Percentiles rank a stretch among this genome's conserved stretches.
Evolutionary conservation across 306 rosid genomes (phyloP).

Genomic region (Vigna mungo): DNA sequence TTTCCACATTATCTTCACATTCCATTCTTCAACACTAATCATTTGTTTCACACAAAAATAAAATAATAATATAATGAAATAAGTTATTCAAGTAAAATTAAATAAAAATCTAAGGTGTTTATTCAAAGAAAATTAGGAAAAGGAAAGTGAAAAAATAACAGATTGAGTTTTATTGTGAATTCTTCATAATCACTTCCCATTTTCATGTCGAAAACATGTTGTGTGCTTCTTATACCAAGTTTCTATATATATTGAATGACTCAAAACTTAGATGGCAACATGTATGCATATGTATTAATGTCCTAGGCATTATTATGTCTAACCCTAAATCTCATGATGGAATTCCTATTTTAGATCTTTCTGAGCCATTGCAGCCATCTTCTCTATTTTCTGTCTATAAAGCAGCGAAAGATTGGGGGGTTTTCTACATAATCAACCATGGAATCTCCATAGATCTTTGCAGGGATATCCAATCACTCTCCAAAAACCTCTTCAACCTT

Average conservation of each 20-base stretch:
- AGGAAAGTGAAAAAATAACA: too few species aligned
- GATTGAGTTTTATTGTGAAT: too few species aligned
- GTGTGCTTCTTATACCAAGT: constrained; percentile 32
- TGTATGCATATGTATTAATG: constrained; percentile 39
- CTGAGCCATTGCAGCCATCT: constrained; percentile 61
- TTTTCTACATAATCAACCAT: constrained; percentile 84
- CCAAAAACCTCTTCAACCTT: constrained; percentile 65
- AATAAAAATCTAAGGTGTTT: too few species aligned
- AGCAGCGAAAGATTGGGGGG: constrained; percentile 80
- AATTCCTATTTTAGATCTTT: constrained; percentile 79
- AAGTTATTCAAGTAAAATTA: too few species aligned
- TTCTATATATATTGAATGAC: constrained; percentile 41
- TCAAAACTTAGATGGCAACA: constrained; percentile 52
- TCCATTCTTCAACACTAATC: constrained; percentile 18
- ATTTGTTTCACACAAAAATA: too few species aligned
- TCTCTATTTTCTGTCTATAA: constrained; percentile 63
- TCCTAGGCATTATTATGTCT: constrained; percentile 57
- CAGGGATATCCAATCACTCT: constrained; percentile 55
- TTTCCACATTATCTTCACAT: constrained; percentile 12
- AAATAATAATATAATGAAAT: too few species aligned
- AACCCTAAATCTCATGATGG: constrained; percentile 54
- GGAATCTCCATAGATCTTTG: constrained; percentile 78
- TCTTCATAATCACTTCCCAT: too few species aligned
- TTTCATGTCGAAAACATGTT: too few species aligned
- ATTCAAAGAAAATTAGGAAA: too few species aligned